Base-by-base conservation (phyloP, 805 yeast genomes). In the Blastobotrys parvus region DNA sequence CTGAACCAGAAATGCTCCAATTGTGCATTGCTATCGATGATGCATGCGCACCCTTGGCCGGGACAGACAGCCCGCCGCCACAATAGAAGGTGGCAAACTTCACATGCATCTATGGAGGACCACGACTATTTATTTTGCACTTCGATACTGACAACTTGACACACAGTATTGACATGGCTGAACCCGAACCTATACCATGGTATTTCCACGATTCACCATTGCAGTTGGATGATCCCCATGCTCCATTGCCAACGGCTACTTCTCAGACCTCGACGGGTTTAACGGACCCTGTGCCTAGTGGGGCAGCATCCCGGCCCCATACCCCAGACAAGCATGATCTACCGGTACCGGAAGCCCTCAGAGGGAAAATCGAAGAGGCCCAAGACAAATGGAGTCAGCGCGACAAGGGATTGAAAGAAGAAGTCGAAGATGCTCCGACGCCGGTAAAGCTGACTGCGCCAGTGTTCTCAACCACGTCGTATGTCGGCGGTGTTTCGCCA, bases 401-500 rank as follows among this genome's bases (percentile, higher is more conserved):
- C 33, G 38, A 7, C 30, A n/a, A n/a, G 15, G 19, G 11, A 22
- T 19, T n/a, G n/a, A 17, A 23, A 21, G n/a, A n/a, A n/a, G n/a
- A n/a, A n/a, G n/a, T n/a, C n/a, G n/a, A n/a, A n/a, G n/a, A n/a
- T n/a, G n/a, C n/a, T n/a, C 15, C 6, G n/a, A 34, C 36, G 20
- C 5, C 11, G 16, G 23, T 13, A 19, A 16, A 5, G 17, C 6
- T 11, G 34, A 34, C 43, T 5, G 27, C 40, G 17, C 51, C 53
- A 7, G 46, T 49, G 30, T 60, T 51, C 46, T 58, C 63, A 1
- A 37, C 50, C 8, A 34, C 55, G 7, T 47, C 60, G 3, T 47
- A 55, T 10, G 50, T 54, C 1, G 56, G 58, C 7, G 38, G 56
- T 3, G 46, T 59, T 2, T 37, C 50, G 2, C 64, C 64, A 3